Evolutionary conservation across 2,329 filamentous ascomycete species (phyloP).

Genomic region (Microsporum canis): DNA sequence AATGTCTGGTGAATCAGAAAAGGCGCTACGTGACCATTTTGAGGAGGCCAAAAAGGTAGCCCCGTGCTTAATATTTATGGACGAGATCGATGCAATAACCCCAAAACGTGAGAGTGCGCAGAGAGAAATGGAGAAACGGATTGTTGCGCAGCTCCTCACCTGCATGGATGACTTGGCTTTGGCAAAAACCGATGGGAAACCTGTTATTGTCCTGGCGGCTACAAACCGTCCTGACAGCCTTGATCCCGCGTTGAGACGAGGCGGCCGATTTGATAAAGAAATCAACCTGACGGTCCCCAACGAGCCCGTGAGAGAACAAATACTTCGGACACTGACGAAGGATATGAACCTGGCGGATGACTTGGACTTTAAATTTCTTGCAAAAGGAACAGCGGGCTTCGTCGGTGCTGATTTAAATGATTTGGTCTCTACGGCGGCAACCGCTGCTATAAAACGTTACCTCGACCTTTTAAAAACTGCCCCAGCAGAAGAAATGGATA

Average conservation of each 20-base stretch:
- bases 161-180: constrained; percentile 75
- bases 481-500: constrained; percentile 39
- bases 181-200: constrained; percentile 60
- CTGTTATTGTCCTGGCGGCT: constrained; percentile 80
- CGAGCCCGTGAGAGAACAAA: constrained; percentile 62
- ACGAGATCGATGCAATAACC: constrained; percentile 84
- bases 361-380: constrained; percentile 62
- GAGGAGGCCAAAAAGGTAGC: constrained; percentile 78
- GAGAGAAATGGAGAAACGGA: constrained; percentile 80
- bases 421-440: constrained; percentile 53
- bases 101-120: constrained; percentile 74
- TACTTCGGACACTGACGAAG: constrained; percentile 61
- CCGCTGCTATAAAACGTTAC: constrained; percentile 52
- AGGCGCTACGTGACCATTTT: constrained; percentile 72
- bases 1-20: constrained; percentile 82
- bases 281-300: constrained; percentile 83
- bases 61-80: constrained; percentile 82
- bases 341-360: constrained; percentile 54
- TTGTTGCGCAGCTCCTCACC: constrained; percentile 68
- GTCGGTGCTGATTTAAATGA: constrained; percentile 81
- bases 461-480: constrained; percentile 42
- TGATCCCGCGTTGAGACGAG: constrained; percentile 63
- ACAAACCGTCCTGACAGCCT: constrained; percentile 81
- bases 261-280: constrained; percentile 68
- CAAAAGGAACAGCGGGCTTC: constrained; percentile 80